A percentile compares a stretch with the other conserved stretches of the same genome.
Conservation (phyloP, 352 stramenopile species). For the Globisporangium uncinulatum region DNA sequence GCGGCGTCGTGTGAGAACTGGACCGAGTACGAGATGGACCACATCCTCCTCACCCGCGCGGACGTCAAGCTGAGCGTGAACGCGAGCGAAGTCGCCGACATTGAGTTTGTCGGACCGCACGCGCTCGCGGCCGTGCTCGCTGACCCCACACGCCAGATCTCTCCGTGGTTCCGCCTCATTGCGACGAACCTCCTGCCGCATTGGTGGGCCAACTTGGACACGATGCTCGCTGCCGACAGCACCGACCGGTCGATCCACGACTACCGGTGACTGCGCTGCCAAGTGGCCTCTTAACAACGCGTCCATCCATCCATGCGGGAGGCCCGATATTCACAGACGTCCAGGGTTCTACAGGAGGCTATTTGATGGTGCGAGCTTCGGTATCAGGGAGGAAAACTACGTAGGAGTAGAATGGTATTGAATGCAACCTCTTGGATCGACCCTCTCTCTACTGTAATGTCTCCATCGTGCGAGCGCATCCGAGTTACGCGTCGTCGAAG, state of each 20-base stretch:
- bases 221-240: conserved; percentile 47
- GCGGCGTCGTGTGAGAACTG: conserved; percentile 84
- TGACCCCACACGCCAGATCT: conserved; percentile 55
- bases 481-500: conserved; percentile 31
- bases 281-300: too few species aligned
- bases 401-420: too few species aligned
- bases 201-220: conserved; percentile 73
- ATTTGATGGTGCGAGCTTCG: too few species aligned
- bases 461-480: neutral
- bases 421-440: too few species aligned
- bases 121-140: conserved; percentile 45
- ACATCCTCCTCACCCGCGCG: conserved; percentile 92
- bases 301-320: too few species aligned
- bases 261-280: conserved; percentile 25
- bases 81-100: conserved; percentile 90
- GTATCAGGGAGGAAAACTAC: too few species aligned
- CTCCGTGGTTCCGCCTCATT: conserved; percentile 85
- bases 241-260: conserved; percentile 51
- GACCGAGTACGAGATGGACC: conserved; percentile 99
- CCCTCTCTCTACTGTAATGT: too few species aligned
- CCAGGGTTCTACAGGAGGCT: too few species aligned
- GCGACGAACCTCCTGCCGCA: conserved; percentile 51
- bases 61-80: conserved; percentile 87
- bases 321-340: too few species aligned
- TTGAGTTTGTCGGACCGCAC: conserved; percentile 85